Base-by-base conservation (phyloP, 305 asterid species). In the Solanum hybrid region DNA sequence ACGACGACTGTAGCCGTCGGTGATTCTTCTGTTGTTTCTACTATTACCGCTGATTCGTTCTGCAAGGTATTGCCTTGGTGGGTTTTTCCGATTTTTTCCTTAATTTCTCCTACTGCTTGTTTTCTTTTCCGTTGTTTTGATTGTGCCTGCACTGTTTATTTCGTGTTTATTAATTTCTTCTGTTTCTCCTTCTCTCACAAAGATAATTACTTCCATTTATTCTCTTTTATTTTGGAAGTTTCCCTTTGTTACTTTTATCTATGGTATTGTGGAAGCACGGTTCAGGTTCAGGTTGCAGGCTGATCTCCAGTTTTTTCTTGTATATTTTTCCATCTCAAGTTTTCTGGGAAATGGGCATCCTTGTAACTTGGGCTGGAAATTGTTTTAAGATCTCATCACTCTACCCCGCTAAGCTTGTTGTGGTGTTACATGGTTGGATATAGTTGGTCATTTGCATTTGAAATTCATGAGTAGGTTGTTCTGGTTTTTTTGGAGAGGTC, bases 11-110 rank as follows among this genome's bases (percentile, higher is more conserved):
- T 91, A 92, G 88, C 91, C 71, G 92, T 87, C 40, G 29, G 45
- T 77, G 29, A 77, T 77, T 92, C 90, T 87, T 90, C 95, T 73
- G 86, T 90, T 88, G 86, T 71, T 89, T 81, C 90, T 88, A 81
- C 92, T 89, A 69, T 90, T 90, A 76, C 92, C 89, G 85, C 86
- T 80, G 94, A 93, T 91, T 95, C 95, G 38, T 94, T 94, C 94
- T 89, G 92, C 92, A 95, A 95, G 98, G 98, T 95, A 94, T 86
- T 90, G 79, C 87, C 91, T 89, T 91, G 89, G 90, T 88, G 91
- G 93, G 93, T 56, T 90, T 82, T 89, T 87, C 6, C 87, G 14
- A 35, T 45, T 75, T 69, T 86, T 72, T n/a, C 24, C 60, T 64
- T 78, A 38, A 15, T 42, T 90, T 34, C 56, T 66, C 84, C 10